Percentiles rank a stretch among this genome's conserved stretches.
phyloP scores from a whole-genome alignment of 192 early-diverging fungal genomes.

The Dissophora ornata region DNA sequence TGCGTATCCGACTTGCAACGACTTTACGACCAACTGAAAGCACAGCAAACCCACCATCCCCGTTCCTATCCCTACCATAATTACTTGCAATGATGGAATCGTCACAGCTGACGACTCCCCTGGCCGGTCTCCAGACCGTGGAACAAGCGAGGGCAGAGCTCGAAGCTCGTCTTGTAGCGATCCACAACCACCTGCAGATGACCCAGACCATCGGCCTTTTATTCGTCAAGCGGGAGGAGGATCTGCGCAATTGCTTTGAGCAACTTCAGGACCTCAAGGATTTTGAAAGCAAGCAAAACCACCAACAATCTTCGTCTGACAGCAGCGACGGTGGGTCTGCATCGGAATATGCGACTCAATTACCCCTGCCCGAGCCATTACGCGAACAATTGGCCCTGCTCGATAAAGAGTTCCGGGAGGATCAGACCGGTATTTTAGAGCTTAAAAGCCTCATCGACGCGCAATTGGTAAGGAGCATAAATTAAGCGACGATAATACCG shows the following conservation, averaged over 20 bases:
- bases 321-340: constrained; percentile 7
- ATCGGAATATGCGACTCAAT: constrained; percentile 12
- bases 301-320: constrained; percentile 3
- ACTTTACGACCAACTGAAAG: no score
- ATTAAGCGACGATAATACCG: neutral
- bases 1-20: no score
- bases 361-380: constrained; percentile 26
- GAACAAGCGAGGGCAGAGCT: constrained; percentile 34
- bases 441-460: constrained; percentile 52
- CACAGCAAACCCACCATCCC: no score
- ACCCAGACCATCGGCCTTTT: constrained; percentile 48
- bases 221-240: constrained; percentile 48
- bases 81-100: constrained; percentile 14
- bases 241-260: constrained; percentile 34
- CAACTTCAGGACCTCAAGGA: constrained; percentile 37
- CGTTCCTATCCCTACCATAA: neutral
- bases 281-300: neutral
- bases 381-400: constrained; percentile 34
- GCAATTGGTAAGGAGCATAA: constrained; percentile 42
- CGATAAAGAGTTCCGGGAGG: constrained; percentile 46
- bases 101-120: constrained; percentile 1
- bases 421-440: constrained; percentile 41
- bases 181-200: constrained; percentile 44
- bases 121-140: constrained; percentile 44
- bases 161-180: constrained; percentile 31